Base-by-base conservation (phyloP, 805 yeast genomes). In the Pichia cephalocereana region DNA sequence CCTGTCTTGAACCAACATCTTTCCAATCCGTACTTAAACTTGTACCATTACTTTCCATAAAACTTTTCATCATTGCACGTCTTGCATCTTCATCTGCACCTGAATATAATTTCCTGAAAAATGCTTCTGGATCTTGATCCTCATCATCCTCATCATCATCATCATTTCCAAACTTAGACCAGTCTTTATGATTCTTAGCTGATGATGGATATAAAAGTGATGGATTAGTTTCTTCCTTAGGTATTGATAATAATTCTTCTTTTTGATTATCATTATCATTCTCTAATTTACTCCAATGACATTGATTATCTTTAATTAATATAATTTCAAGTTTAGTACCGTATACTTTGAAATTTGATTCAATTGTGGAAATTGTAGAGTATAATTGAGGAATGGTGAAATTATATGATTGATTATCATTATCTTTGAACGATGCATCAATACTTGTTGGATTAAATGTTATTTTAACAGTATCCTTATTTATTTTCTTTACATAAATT, bases 31-130 rank as follows among this genome's bases (percentile, higher is more conserved):
- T 93, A 42, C 95, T 86, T 50, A 93, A 70, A 2, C 95, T 79
- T 0, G 99, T 93, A 19, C 99, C 99, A 57, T 86, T 84, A 56
- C 96, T 86, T 66, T 93, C 96, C n/a, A 79, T 72, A 58, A 77
- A 93, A 46, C 96, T 86, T 68, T 93, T 93, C 95, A 87, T 84
- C 98, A 93, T 93, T 2, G 99, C 99, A 45, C 95, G 72, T 55
- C 71, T 72, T 1, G 95, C 83, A 58, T 93, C 96, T 8, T 85
- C 93, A 61, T 89, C 95, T 0, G 95, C 91, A 54, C 76, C 81
- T 28, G 75, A 74, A 66, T 84, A 93, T 11, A 93, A 60, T 53
- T 79, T 72, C 56, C 79, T 76, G 68, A 93, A 93, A 58, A 93
- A 90, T 1, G 72, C 81, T 51, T 80, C 79, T 3, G 79, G 78